Conservation (phyloP, 2,329 filamentous ascomycete species). For the Epichloe elymi region DNA sequence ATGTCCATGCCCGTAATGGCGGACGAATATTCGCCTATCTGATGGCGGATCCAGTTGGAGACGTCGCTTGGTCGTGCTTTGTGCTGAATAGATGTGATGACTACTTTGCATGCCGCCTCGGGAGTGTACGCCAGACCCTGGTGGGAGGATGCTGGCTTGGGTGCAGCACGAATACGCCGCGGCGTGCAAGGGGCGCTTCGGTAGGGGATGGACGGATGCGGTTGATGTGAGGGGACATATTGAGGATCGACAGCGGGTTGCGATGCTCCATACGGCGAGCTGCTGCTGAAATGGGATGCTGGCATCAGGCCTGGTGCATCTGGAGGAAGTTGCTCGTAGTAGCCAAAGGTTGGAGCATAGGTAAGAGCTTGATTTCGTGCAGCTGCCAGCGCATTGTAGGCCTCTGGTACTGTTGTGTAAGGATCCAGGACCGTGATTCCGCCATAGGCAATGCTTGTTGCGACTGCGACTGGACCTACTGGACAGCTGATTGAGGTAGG, state of each 20-base stretch:
- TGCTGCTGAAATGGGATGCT: background rate
- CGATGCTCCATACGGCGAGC: background rate
- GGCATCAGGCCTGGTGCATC: background rate
- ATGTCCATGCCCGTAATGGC: constrained; percentile 15
- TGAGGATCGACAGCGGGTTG: background rate
- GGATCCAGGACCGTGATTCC: background rate
- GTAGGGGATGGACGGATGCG: background rate
- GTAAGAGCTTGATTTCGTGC: background rate
- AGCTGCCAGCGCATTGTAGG: constrained; percentile 1
- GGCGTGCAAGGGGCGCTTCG: background rate
- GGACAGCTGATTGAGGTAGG: background rate
- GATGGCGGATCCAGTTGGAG: constrained; percentile 15
- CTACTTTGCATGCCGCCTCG: constrained; percentile 12
- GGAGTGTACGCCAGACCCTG: constrained; percentile 2
- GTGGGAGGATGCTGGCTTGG: background rate
- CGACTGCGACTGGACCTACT: background rate
- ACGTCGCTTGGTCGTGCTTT: constrained; percentile 12
- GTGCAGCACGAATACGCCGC: background rate
- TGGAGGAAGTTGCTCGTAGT: background rate
- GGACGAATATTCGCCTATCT: constrained; percentile 9
- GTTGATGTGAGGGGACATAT: background rate
- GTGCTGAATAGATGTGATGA: constrained; percentile 15
- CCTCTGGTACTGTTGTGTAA: constrained; percentile 1
- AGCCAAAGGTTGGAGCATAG: constrained; percentile 1
- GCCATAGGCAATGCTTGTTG: background rate